Evolutionary conservation across 2,329 filamentous ascomycete genomes (phyloP).

Genomic region (Westerdykella sp.): DNA sequence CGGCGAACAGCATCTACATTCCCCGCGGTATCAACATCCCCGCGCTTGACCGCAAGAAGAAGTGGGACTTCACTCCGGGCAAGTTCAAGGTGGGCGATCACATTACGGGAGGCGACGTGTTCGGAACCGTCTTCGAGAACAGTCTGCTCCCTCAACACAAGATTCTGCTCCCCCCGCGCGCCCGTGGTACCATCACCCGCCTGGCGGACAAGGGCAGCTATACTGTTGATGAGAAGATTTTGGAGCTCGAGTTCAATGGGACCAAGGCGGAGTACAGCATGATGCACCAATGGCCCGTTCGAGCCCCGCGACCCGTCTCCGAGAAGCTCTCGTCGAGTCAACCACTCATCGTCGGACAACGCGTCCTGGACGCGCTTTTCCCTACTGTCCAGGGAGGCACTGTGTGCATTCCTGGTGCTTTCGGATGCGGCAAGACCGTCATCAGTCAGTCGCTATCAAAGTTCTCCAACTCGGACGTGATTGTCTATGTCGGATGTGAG

Average conservation of each 20-base stretch:
- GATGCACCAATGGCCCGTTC: slow-evolving; percentile 99
- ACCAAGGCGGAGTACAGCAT: slow-evolving; percentile 91
- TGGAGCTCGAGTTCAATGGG: slow-evolving; percentile 96
- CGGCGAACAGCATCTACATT: slow-evolving; percentile 89
- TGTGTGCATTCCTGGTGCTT: slow-evolving; percentile 95
- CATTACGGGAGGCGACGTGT: slow-evolving; percentile 92
- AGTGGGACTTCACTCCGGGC: slow-evolving; percentile 89
- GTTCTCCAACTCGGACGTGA: slow-evolving; percentile 99
- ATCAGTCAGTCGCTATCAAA: slow-evolving; percentile 98
- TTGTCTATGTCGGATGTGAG: slow-evolving; percentile 82
- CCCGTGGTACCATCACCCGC: slow-evolving; percentile 83
- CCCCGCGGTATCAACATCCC: slow-evolving; percentile 87
- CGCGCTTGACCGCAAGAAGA: slow-evolving; percentile 81
- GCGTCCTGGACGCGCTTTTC: slow-evolving; percentile 93
- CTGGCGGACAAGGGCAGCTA: slow-evolving; percentile 87
- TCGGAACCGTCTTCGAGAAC: slow-evolving; percentile 93
- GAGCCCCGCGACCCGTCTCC: slow-evolving; percentile 83
- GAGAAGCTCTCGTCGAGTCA: slow-evolving; percentile 86
- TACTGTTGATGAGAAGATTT: slow-evolving; percentile 86
- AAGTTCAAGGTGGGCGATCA: slow-evolving; percentile 91
- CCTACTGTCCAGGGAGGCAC: slow-evolving; percentile 95
- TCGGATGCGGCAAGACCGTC: slow-evolving; percentile 98
- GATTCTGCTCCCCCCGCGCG: slow-evolving; percentile 84
- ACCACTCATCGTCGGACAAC: slow-evolving; percentile 93
- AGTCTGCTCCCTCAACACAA: slow-evolving; percentile 89